Conservation (phyloP, 257 asterid genomes). For the Misopates orontium region DNA sequence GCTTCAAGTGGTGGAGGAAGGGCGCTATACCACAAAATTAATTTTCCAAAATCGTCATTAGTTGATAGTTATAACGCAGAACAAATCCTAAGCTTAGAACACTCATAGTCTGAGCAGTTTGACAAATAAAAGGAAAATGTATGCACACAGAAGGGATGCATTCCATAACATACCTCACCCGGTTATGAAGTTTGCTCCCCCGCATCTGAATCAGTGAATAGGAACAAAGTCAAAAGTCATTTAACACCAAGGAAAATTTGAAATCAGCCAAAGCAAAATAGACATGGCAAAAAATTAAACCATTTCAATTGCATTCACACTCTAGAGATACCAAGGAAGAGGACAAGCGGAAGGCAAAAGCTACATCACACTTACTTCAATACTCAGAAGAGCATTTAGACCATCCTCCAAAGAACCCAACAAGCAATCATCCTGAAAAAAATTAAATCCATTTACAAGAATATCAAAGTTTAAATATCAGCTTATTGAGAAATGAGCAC, state of each 20-base stretch:
- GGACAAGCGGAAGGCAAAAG: constrained; percentile 6
- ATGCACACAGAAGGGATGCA: not conserved
- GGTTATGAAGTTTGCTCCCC: constrained; percentile 92
- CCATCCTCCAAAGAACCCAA: constrained; percentile 84
- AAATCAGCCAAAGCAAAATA: not conserved
- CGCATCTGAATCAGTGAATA: constrained; percentile 65
- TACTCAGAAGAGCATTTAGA: constrained; percentile 73
- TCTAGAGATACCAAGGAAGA: not conserved
- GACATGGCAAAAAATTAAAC: not conserved
- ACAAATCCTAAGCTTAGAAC: not conserved
- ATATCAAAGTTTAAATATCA: constrained; percentile 12
- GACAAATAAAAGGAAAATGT: not conserved
- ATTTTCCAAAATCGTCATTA: constrained; percentile 10
- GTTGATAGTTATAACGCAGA: not conserved
- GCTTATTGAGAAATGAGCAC: not conserved
- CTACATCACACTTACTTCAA: constrained; percentile 66
- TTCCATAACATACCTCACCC: constrained; percentile 67
- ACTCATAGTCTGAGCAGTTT: not conserved
- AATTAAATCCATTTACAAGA: constrained; percentile 12
- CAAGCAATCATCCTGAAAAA: constrained; percentile 62
- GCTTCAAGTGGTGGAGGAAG: constrained; percentile 99
- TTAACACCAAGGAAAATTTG: constrained; percentile 13
- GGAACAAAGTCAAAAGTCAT: constrained; percentile 18
- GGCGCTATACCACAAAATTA: constrained; percentile 53
- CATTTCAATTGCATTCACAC: constrained; percentile 7